These are phyloP conservation scores for Claviceps digitariae DNA, from an alignment of 2,329 filamentous ascomycete species.

Conservation along the genomic window DNA sequence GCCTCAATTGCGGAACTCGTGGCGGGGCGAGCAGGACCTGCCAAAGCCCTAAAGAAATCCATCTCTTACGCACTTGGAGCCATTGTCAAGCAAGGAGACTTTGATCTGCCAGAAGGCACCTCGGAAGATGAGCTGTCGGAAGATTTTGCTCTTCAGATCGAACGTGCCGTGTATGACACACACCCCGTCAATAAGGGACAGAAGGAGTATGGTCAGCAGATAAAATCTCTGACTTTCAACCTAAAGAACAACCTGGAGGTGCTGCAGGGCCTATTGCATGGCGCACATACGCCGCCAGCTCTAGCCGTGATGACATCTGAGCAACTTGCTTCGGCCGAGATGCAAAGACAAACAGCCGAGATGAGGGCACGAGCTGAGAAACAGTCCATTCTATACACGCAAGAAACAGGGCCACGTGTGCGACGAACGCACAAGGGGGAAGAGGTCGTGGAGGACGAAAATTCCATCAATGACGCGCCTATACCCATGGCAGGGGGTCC, in stretches of 20 bases:
- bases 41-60: constrained; percentile 56
- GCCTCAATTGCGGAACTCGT: constrained; percentile 41
- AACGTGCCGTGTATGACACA: constrained; percentile 51
- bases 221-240: constrained; percentile 70
- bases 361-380: constrained; percentile 69
- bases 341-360: constrained; percentile 62
- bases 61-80: constrained; percentile 52
- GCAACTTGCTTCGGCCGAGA: constrained; percentile 83
- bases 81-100: constrained; percentile 52
- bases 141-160: constrained; percentile 63
- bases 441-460: constrained; percentile 71
- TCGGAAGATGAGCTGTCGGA: constrained; percentile 53
- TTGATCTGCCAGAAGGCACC: constrained; percentile 48
- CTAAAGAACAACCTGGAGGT: constrained; percentile 78
- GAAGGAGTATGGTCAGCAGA: constrained; percentile 45
- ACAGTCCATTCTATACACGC: constrained; percentile 70
- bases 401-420: constrained; percentile 58
- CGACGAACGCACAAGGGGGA: constrained; percentile 91
- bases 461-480: constrained; percentile 24
- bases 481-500: constrained; percentile 14
- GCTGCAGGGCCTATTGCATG: constrained; percentile 59
- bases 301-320: constrained; percentile 81
- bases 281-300: constrained; percentile 56
- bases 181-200: constrained; percentile 33
- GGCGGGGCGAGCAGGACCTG: constrained; percentile 51